phyloP scores from a whole-genome alignment of 2,329 filamentous ascomycete genomes.

The Stagonosporopsis cucurbitacearum region DNA sequence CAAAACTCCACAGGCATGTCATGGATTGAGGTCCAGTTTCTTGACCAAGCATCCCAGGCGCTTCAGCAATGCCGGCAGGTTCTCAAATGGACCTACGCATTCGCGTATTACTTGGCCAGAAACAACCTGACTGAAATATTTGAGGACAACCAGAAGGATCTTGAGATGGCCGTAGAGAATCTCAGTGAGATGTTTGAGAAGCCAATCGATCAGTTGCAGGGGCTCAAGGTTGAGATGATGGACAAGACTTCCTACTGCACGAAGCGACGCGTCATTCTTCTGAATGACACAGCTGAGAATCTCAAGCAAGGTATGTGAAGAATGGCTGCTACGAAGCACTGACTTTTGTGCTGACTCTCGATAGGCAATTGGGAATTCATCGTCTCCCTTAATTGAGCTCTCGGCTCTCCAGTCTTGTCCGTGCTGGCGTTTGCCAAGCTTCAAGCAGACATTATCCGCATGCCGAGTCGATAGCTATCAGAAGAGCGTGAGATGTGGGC shows the following conservation, averaged over 20 bases:
- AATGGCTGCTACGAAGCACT: neutral
- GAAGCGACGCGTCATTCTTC: slow-evolving; percentile 84
- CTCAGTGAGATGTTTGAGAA: slow-evolving; percentile 99
- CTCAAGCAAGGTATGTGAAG: slow-evolving; percentile 76
- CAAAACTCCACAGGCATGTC: slow-evolving; percentile 95
- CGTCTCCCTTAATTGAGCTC: slow-evolving; percentile 32
- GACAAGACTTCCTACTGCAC: slow-evolving; percentile 98
- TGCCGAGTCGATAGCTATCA: neutral
- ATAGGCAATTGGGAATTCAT: slow-evolving; percentile 45
- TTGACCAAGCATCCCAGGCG: slow-evolving; percentile 90
- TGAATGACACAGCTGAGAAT: slow-evolving; percentile 93
- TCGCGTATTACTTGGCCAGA: slow-evolving; percentile 94
- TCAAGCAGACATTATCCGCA: neutral
- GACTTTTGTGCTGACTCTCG: slow-evolving; percentile 12
- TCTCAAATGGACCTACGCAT: slow-evolving; percentile 98
- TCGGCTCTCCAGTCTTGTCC: neutral
- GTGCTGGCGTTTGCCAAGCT: neutral
- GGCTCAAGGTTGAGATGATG: slow-evolving; percentile 95
- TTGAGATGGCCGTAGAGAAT: slow-evolving; percentile 96
- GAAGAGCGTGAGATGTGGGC: neutral
- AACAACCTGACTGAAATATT: slow-evolving; percentile 98
- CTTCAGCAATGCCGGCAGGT: slow-evolving; percentile 98
- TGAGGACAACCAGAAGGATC: slow-evolving; percentile 97
- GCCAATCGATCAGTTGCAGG: slow-evolving; percentile 82
- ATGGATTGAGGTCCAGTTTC: slow-evolving; percentile 98